Base-by-base conservation (phyloP, 2,329 filamentous ascomycete genomes). In the Pseudocercospora pini-densiflorae region DNA sequence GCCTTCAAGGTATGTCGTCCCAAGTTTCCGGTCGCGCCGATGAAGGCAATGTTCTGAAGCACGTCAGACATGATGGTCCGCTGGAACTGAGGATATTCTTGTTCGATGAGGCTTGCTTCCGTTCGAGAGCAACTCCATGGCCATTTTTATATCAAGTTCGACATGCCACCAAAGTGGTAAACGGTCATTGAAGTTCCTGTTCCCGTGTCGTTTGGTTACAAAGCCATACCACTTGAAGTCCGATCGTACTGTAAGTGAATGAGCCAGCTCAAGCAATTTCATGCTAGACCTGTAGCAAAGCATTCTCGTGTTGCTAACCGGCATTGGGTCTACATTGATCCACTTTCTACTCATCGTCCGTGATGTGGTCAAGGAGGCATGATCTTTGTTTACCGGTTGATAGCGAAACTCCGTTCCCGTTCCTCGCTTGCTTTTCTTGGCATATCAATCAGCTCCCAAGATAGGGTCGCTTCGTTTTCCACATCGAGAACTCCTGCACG, bases 1-100 rank as follows among this genome's bases (percentile, higher is more conserved):
- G 69, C 70, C 14, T 71, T 67, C 19, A 73, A 69, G 8, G 77
- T 74, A 24, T 71, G 69, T 61, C 74, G 75, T 62, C 76, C 77
- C 29, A 70, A 60, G 59, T 73, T 71, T 33, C 77, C 77, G 47
- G 70, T 72, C n/a, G 75, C 79, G 31, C 79, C 79, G 33, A 81
- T 76, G 29, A 81, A 73, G n/a, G 79, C 78, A 33, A 81, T 70
- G 24, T 75, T 79, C 33, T 75, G 70, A 51, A 81, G 69, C 47
- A 71, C 29, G 16, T 24, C 29, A 49, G 61, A 40, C 62, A 64
- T 61, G 36, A 29, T 33, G 27, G 29, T 58, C n/a, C 2, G 27
- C n/a, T 57, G 24, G 3, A 14, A 6, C 3, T 23, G 16, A 10
- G 7, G 16, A 6, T n/a, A 49, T 49, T 5, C 36, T 16, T 40